Conservation (phyloP, 768 basidiomycete species). For the Kwoniella bestiolae region DNA sequence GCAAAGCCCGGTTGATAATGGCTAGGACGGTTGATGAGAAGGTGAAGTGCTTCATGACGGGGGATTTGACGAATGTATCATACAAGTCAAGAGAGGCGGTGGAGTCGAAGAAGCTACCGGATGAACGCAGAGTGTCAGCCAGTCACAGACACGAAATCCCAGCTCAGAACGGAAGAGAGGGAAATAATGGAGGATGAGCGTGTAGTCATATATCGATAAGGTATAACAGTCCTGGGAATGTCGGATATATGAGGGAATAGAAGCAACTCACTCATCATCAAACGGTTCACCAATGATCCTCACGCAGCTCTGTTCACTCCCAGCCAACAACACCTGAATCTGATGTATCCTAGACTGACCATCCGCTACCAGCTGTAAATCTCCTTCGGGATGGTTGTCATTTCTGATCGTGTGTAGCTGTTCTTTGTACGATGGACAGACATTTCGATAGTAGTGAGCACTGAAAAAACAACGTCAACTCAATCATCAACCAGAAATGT, state of each 20-base stretch:
- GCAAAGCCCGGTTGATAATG: constrained; percentile 47
- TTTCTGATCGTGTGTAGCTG: constrained; percentile 26
- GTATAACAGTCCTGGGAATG: too few species aligned
- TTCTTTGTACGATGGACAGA: constrained; percentile 32
- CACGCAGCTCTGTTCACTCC: constrained; percentile 46
- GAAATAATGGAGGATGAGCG: too few species aligned
- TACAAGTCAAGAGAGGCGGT: constrained; percentile 41
- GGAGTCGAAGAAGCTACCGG: constrained; percentile 55
- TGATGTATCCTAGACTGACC: constrained; percentile 46
- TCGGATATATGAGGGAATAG: too few species aligned
- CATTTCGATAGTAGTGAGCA: constrained; percentile 28
- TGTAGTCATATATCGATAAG: too few species aligned
- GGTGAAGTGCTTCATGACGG: constrained; percentile 54
- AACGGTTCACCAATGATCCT: constrained; percentile 50
- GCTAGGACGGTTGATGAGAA: constrained; percentile 50
- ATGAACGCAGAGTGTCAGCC: background rate
- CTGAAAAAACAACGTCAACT: constrained; percentile 10
- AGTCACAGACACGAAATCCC: too few species aligned
- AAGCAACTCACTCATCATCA: constrained; percentile 47
- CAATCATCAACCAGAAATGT: constrained; percentile 1
- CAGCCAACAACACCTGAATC: constrained; percentile 42
- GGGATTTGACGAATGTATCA: constrained; percentile 44
- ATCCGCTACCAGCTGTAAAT: constrained; percentile 28
- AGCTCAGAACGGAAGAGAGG: too few species aligned
- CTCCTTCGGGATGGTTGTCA: constrained; percentile 28